Base-by-base conservation (phyloP, 768 basidiomycete genomes). In the Hericium rajendrae region DNA sequence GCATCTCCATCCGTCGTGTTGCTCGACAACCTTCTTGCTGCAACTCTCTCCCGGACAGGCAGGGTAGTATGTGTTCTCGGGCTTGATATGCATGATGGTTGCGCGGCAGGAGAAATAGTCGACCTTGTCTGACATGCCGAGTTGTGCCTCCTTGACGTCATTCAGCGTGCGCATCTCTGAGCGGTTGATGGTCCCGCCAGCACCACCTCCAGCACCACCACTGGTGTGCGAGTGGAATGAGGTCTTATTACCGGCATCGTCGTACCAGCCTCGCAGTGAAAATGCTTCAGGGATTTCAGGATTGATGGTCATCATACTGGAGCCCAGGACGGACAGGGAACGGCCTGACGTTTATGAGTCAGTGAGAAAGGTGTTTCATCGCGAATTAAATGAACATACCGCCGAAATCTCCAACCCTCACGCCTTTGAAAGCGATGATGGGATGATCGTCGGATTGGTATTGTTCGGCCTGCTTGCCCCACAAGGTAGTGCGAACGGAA, bases 241-340 rank as follows among this genome's bases (percentile, higher is more conserved):
- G 41, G 80, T 71, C 2, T 74, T 72, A 1, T 76, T 69, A 2
- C 94, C 95, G 18, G 76, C 70, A 9, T 78, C 77, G 58, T 94
- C 91, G 69, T 83, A 98, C 97, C 97, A 99, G 41, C 95, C 97
- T 50, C 91, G 82, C 46, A 98, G 77, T 2, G 73, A 66, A 66
- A 93, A 91, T 1, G 90, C 89, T 56, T 94, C 91, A n/a, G 81
- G 76, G n/a, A 94, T 88, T 62, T 97, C 91, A 6, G 95, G 95
- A 62, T 93, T 86, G 64, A 90, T 68, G n/a, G 80, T 73, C 85
- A 97, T 87, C 3, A 81, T 83, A 58, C 88, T 89, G 4, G 84
- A 81, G 67, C 84, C 86, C 62, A 84, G 74, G 84, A 91, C 87
- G 1, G 91, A 93, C 51, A 99, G 78, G 1, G 81, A 88, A 54